Percentiles rank a stretch among this genome's conserved stretches.
These are phyloP conservation scores for Leptographium lundbergii DNA, from an alignment of 2,329 filamentous ascomycete genomes.

Conservation along the genomic window DNA sequence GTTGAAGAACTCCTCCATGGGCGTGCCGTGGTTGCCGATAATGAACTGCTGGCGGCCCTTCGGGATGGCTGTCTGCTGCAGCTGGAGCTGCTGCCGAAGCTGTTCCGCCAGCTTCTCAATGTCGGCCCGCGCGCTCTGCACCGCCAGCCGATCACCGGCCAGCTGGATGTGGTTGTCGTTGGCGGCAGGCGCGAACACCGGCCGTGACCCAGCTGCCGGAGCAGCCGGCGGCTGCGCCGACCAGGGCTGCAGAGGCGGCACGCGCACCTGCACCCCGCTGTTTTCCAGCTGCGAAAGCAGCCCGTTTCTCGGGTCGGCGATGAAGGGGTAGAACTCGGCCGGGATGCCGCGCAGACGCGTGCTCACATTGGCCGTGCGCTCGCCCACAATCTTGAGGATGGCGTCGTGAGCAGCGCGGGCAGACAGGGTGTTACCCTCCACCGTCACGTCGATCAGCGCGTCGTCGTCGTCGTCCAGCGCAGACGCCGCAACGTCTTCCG, in stretches of 20 bases:
- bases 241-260: slow-evolving; percentile 73
- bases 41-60: slow-evolving; percentile 90
- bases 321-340: slow-evolving; percentile 89
- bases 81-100: slow-evolving; percentile 60
- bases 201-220: slow-evolving; percentile 48
- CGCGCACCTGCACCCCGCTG: slow-evolving; percentile 66
- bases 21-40: slow-evolving; percentile 68
- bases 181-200: slow-evolving; percentile 58
- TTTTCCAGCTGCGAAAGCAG: slow-evolving; percentile 56
- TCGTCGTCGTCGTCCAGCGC: slow-evolving; percentile 66
- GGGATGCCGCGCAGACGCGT: slow-evolving; percentile 74
- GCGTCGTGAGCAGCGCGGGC: slow-evolving; percentile 72
- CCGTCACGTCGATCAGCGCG: slow-evolving; percentile 67
- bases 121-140: slow-evolving; percentile 65
- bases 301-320: slow-evolving; percentile 66
- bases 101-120: slow-evolving; percentile 70
- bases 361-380: slow-evolving; percentile 71
- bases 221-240: slow-evolving; percentile 53
- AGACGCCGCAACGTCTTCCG: slow-evolving; percentile 46
- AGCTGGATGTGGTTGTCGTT: slow-evolving; percentile 69
- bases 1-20: slow-evolving; percentile 73
- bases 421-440: slow-evolving; percentile 85
- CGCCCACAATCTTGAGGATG: slow-evolving; percentile 77
- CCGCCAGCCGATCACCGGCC: slow-evolving; percentile 71
- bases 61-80: slow-evolving; percentile 72